A percentile compares a stretch with the other conserved stretches of the same genome.
Evolutionary conservation across 2,329 filamentous ascomycete genomes (phyloP).

Genomic region (Xylariaceae sp.): DNA sequence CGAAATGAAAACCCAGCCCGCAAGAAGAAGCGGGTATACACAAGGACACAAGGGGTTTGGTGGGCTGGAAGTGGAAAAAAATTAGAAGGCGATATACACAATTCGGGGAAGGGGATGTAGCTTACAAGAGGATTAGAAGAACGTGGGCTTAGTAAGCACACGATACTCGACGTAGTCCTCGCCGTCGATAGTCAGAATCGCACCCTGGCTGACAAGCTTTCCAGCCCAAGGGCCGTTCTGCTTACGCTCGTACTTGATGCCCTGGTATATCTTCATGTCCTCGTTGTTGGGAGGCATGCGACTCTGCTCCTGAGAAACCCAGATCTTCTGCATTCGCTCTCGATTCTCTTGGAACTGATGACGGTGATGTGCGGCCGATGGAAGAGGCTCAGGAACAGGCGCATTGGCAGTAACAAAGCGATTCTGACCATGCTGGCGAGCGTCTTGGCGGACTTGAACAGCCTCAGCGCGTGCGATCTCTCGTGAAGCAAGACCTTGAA

Average conservation of each 20-base stretch:
- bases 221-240: conserved; percentile 57
- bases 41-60: no score
- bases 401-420: conserved; percentile 32
- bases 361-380: conserved; percentile 19
- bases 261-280: conserved; percentile 54
- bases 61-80: no score
- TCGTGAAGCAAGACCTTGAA: conserved; percentile 46
- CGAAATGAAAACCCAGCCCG: no score
- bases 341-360: conserved; percentile 47
- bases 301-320: conserved; percentile 47
- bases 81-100: no score
- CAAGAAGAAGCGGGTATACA: no score
- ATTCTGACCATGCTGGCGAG: conserved; percentile 41
- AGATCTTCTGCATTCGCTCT: conserved; percentile 51
- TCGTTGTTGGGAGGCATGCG: conserved; percentile 33
- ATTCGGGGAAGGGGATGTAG: no score
- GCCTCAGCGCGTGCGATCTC: conserved; percentile 51
- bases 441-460: conserved; percentile 48
- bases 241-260: conserved; percentile 61
- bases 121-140: no score
- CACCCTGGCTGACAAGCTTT: conserved; percentile 59
- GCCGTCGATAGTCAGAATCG: conserved; percentile 61
- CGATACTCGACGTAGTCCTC: conserved; percentile 66
- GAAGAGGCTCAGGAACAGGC: conserved; percentile 3
- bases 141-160: conserved; percentile 59